Percentiles rank a stretch among this genome's conserved stretches.
Evolutionary conservation across 495 filamentous ascomycete genomes (phyloP).

Genomic region (Sporormia fimetaria): DNA sequence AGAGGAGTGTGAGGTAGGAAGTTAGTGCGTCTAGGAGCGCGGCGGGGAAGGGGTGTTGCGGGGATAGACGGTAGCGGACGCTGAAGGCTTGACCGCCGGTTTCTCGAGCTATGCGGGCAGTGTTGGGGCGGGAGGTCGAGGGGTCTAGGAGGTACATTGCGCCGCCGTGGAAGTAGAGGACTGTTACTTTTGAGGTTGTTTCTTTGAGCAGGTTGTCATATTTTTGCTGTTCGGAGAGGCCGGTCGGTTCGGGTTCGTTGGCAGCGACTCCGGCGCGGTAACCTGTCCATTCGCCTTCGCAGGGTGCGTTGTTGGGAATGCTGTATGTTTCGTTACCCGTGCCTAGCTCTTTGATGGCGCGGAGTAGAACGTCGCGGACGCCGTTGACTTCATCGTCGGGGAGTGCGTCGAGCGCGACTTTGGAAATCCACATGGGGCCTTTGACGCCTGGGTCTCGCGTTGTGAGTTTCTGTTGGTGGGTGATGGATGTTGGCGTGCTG

Average conservation of each 20-base stretch:
- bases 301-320: conserved; percentile 43
- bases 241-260: conserved; percentile 43
- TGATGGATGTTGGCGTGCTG: conserved; percentile 38
- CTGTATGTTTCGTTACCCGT: conserved; percentile 37
- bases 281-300: conserved; percentile 84
- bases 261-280: conserved; percentile 48
- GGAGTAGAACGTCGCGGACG: conserved; percentile 46
- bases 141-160: conserved; percentile 63
- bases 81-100: conserved; percentile 55
- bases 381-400: conserved; percentile 47
- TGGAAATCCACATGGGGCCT: conserved; percentile 70
- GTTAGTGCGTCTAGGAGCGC: conserved; percentile 73
- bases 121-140: conserved; percentile 36
- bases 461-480: conserved; percentile 51
- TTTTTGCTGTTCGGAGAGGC: conserved; percentile 55
- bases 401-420: conserved; percentile 46
- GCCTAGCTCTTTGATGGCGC: conserved; percentile 54
- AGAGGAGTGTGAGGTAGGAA: conserved; percentile 72
- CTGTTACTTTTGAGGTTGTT: conserved; percentile 49
- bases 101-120: conserved; percentile 38
- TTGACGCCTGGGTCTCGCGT: conserved; percentile 57
- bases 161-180: conserved; percentile 85
- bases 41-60: conserved; percentile 72
- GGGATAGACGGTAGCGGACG: conserved; percentile 79
- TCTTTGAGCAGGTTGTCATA: conserved; percentile 65